Base-by-base conservation (phyloP, 768 basidiomycete species). In the Piloderma croceum region DNA sequence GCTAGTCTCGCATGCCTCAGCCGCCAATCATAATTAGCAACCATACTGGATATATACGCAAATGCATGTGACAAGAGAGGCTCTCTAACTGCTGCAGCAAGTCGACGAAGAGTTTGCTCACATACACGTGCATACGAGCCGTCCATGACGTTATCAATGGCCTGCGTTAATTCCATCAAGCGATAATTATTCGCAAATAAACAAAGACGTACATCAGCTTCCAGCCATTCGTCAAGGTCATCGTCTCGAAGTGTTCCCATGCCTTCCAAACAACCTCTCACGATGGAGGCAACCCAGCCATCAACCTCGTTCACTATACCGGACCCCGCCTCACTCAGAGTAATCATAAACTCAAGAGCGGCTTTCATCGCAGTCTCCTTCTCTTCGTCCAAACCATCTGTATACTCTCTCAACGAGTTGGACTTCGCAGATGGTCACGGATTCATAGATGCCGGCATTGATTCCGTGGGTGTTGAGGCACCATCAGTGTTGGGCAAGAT, bases 1-100 rank as follows among this genome's bases (percentile, higher is more conserved):
- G 90, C 86, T 19, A 93, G 63, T 9, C 85, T 90, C 0, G 88
- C 89, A 51, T 93, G 89, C 21, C 90, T 70, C 20, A 79, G 73
- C 39, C 86, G 71, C 91, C 91, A 94, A 59, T 91, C 86, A 44
- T 81, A 82, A 40, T 75, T 81, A 0, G 73, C 75, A 41, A 92
- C 68, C 81, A 93, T 88, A 0, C 79, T 80, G 1, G 87, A 86
- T 11, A 90, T 88, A 43, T 80, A 79, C 58, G 81, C 77, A 64
- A 91, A 91, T 4, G 90, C 82, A 9, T 81, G 77, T 0, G 85
- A 89, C 5, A 93, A 64, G 1, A 91, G 76, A 1, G 76, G 65
- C 42, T 79, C 70, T 0, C 90, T 88, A 6, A 86, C 87, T 32
- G 91, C 63, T 0, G 87, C 85, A 59, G 90, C 85, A 3, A 92